Conservation (phyloP, 306 rosid species). For the Lupinus albus region DNA sequence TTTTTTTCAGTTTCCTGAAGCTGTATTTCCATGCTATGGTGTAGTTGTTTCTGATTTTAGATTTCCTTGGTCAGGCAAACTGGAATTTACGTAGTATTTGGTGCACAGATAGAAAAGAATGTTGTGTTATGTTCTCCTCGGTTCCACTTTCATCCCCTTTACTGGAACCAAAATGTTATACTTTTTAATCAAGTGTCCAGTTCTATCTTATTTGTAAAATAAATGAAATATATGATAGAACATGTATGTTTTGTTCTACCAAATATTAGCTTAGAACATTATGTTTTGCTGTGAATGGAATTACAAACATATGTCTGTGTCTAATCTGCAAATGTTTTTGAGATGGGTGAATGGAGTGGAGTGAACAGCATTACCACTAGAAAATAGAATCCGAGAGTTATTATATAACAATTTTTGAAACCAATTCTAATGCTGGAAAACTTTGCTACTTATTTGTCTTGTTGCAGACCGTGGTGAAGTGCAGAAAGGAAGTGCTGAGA, state of each 20-base stretch:
- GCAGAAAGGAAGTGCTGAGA: conserved; percentile 72
- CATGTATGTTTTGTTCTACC: no score
- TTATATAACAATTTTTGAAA: not conserved
- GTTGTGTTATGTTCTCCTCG: no score
- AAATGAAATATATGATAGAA: no score
- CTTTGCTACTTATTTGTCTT: conserved; percentile 12
- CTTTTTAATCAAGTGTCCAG: no score
- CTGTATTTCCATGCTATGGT: not conserved
- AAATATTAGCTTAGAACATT: no score
- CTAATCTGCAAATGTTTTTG: conserved; percentile 15
- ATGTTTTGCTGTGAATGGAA: no score
- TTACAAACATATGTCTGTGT: not conserved
- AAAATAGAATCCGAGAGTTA: conserved; percentile 29
- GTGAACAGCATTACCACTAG: conserved; percentile 1
- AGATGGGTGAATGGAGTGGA: conserved; percentile 6
- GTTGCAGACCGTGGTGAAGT: conserved; percentile 81
- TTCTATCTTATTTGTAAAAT: no score
- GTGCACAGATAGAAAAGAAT: no score
- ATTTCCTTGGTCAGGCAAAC: conserved; percentile 20
- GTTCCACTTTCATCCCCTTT: no score
- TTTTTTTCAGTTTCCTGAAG: conserved; percentile 1
- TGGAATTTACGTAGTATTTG: not conserved
- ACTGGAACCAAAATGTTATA: no score
- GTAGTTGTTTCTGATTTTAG: conserved; percentile 27
- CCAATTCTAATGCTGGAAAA: conserved; percentile 16